Conservation (phyloP, 225 moss, liverwort and hornwort species). For the Sphagnum tenellum region DNA sequence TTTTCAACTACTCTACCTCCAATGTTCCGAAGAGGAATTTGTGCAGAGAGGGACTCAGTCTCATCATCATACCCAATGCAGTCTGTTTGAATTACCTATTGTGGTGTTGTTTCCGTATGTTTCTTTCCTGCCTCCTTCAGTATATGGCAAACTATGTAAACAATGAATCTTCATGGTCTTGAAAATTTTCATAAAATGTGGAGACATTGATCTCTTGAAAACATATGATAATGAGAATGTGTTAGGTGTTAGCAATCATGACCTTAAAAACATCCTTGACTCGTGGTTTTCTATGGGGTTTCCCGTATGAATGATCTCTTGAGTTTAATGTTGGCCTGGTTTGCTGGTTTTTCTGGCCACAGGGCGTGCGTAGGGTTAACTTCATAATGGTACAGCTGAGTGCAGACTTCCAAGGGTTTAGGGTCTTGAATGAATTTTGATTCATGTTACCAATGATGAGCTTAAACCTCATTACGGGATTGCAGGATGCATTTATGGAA, state of each 20-base stretch:
- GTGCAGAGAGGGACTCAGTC: not conserved
- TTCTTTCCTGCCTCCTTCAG: not conserved
- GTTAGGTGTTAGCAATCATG: not conserved
- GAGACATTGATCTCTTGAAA: not conserved
- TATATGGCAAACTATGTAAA: not conserved
- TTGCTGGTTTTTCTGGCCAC: too few species aligned
- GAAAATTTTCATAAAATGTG: not conserved
- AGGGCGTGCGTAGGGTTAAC: too few species aligned
- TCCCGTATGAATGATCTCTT: not conserved
- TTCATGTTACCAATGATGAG: not conserved
- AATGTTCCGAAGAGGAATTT: not conserved
- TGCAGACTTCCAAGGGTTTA: too few species aligned
- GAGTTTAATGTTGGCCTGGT: not conserved
- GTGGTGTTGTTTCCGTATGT: conserved; percentile 44
- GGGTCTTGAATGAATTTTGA: not conserved
- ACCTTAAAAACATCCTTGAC: not conserved
- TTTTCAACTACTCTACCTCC: too few species aligned
- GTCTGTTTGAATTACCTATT: conserved; percentile 30
- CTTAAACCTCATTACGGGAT: not conserved
- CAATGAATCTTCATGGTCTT: not conserved
- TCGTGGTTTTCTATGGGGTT: not conserved
- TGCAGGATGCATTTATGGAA: conserved; percentile 84
- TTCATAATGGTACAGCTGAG: too few species aligned
- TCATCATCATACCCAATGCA: conserved; percentile 33
- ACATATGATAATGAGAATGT: too few species aligned